These are phyloP conservation scores for Astrephomene gubernaculifera DNA, from an alignment of 139 green algal species.

Conservation along the genomic window DNA sequence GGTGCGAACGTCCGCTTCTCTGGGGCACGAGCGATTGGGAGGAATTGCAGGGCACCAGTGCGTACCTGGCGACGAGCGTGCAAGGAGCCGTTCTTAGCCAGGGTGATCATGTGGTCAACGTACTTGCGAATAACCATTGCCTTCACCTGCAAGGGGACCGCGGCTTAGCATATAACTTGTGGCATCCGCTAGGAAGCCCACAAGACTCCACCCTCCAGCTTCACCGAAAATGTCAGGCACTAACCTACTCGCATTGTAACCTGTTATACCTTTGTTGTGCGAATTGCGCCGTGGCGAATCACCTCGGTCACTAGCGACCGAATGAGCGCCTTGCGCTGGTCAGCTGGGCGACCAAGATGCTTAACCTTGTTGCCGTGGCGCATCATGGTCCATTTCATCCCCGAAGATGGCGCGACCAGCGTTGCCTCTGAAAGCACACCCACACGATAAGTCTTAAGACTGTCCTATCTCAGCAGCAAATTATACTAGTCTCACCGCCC, in stretches of 20 bases:
- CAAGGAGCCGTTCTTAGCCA: constrained; percentile 93
- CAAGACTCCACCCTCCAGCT: no score
- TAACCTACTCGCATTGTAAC: no score
- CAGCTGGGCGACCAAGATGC: constrained; percentile 88
- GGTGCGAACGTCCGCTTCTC: no score
- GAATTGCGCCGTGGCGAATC: constrained; percentile 94
- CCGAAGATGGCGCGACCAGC: constrained; percentile 47
- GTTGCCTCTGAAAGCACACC: constrained; percentile 42
- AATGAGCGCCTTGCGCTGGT: constrained; percentile 98
- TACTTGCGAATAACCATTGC: constrained; percentile 96
- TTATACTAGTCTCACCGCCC: constrained; percentile 3
- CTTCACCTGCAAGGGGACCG: constrained; percentile 65
- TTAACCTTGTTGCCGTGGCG: constrained; percentile 89
- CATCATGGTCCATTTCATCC: constrained; percentile 85
- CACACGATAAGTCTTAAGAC: neutral
- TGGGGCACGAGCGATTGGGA: no score
- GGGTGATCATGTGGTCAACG: constrained; percentile 98
- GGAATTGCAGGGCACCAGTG: neutral
- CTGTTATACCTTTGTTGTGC: constrained; percentile 86
- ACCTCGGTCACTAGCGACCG: constrained; percentile 93
- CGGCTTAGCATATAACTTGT: neutral
- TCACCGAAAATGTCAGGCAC: no score
- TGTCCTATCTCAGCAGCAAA: neutral
- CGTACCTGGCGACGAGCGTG: constrained; percentile 84
- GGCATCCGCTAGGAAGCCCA: neutral